Conservation (phyloP, 2,329 filamentous ascomycete genomes). For the Alternaria sp. region DNA sequence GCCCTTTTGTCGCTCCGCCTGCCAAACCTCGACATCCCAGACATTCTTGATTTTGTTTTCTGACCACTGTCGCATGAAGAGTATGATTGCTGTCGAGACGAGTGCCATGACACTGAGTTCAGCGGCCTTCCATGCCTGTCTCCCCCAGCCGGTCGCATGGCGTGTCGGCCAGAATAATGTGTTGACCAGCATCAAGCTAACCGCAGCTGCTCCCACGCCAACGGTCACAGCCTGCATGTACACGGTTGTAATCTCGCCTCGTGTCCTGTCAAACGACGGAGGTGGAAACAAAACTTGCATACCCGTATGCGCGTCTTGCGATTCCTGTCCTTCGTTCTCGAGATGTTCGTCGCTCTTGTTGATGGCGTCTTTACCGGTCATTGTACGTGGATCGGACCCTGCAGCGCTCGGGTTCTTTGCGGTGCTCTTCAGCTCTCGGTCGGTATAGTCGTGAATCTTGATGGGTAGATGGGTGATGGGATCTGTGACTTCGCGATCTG, state of each 20-base stretch:
- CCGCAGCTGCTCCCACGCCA: slow-evolving; percentile 43
- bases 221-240: slow-evolving; percentile 55
- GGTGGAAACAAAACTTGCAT: slow-evolving; percentile 62
- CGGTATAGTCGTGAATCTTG: slow-evolving; percentile 71
- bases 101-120: slow-evolving; percentile 38
- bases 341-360: slow-evolving; percentile 55
- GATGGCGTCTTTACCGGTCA: slow-evolving; percentile 54
- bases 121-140: slow-evolving; percentile 34
- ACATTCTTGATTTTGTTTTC: slow-evolving; percentile 66
- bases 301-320: slow-evolving; percentile 51
- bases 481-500: slow-evolving; percentile 70
- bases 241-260: slow-evolving; percentile 53
- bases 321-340: slow-evolving; percentile 51
- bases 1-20: slow-evolving; percentile 64
- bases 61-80: slow-evolving; percentile 65
- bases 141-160: slow-evolving; percentile 38
- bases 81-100: slow-evolving; percentile 44
- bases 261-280: slow-evolving; percentile 56
- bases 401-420: slow-evolving; percentile 54
- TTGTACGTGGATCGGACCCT: slow-evolving; percentile 50
- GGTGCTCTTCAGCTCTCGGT: slow-evolving; percentile 62
- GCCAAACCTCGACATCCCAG: slow-evolving; percentile 74
- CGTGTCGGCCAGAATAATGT: slow-evolving; percentile 44
- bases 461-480: slow-evolving; percentile 75
- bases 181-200: slow-evolving; percentile 46